phyloP scores from a whole-genome alignment of 805 yeast species.

The Yamadazyma philogaea region DNA sequence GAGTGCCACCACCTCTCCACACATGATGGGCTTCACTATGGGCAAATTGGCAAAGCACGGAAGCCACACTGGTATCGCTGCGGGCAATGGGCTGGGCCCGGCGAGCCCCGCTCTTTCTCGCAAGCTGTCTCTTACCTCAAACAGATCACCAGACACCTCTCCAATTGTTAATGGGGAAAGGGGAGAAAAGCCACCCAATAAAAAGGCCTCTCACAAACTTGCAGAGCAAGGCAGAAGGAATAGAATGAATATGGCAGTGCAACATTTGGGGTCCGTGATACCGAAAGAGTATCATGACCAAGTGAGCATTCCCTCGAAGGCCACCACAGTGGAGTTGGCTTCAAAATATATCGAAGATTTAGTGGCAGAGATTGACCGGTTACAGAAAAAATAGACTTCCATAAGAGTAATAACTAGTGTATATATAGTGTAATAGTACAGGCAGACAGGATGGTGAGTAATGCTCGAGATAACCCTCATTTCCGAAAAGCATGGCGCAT shows the following conservation, averaged over 20 bases:
- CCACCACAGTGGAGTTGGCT: constrained; percentile 92
- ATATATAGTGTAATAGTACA: neutral
- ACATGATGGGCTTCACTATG: constrained; percentile 48
- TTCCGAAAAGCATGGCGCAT: too few relatives aligned
- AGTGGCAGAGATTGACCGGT: constrained; percentile 26
- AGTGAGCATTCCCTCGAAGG: constrained; percentile 75
- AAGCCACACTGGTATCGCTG: neutral
- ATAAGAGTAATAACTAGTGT: neutral
- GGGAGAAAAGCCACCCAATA: constrained; percentile 35
- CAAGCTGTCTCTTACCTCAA: constrained; percentile 14
- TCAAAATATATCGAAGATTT: constrained; percentile 56
- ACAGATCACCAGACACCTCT: constrained; percentile 20
- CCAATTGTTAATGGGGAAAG: constrained; percentile 21
- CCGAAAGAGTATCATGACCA: constrained; percentile 60
- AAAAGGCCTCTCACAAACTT: constrained; percentile 76
- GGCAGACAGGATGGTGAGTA: neutral
- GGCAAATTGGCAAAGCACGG: constrained; percentile 39
- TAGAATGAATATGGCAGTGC: constrained; percentile 83
- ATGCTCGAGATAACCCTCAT: too few relatives aligned
- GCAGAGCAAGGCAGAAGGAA: constrained; percentile 97
- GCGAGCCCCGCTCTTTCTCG: constrained; percentile 14
- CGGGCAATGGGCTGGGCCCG: neutral
- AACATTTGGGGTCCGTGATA: constrained; percentile 64
- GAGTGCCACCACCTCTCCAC: constrained; percentile 18
- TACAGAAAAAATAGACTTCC: constrained; percentile 4